Evolutionary conservation across 2,329 filamentous ascomycete genomes (phyloP), one percentile per base, ranked within the genome.

Genomic region (Fusarium sp.): DNA sequence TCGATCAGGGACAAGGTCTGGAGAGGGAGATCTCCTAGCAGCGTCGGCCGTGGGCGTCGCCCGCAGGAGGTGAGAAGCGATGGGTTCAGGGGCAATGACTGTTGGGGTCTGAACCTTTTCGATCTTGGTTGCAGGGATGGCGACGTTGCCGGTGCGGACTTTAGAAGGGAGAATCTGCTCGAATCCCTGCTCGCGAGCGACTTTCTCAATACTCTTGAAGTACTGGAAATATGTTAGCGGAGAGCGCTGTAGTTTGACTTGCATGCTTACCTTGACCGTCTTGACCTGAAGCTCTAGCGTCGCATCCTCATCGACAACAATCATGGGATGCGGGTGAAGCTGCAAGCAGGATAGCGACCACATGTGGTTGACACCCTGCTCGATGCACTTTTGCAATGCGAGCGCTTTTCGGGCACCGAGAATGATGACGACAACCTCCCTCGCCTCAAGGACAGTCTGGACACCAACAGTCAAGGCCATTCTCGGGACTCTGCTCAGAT

Each of bases 391-490:
- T 81, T 95, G 93, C 72, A 97, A 84, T 32, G 94, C 94, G 37
- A 93, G 85, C 1, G 94, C 90, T 83, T 97, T 97, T 86, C 94
- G 93, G 50, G 93, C 91, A 25, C 94, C 94, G 1, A 94, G 90
- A 72, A 95, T 94, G 76, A 97, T 94, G 76, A 95, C 91, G 32
- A 97, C 91, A 11, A 97, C 93, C 83, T 97, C 94, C 63, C 92
- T 87, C 4, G 94, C 92, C 81, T 96, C 94, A 74, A 97, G 87
- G 43, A 97, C 91, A 2, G 94, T 97, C 82, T 94, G 91, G 33
- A 97, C 93, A 50, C 94, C 94, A 12, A 97, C 94, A 0, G 94
- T 97, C 82, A 97, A 84, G 14, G 94, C 94, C 90, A 94, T 95
- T 79, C 90, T 91, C 2, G 94, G 94, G 38, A 97, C 94, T 80